Base-by-base conservation (phyloP, 306 rosid genomes). In the Fragaria ananassa region DNA sequence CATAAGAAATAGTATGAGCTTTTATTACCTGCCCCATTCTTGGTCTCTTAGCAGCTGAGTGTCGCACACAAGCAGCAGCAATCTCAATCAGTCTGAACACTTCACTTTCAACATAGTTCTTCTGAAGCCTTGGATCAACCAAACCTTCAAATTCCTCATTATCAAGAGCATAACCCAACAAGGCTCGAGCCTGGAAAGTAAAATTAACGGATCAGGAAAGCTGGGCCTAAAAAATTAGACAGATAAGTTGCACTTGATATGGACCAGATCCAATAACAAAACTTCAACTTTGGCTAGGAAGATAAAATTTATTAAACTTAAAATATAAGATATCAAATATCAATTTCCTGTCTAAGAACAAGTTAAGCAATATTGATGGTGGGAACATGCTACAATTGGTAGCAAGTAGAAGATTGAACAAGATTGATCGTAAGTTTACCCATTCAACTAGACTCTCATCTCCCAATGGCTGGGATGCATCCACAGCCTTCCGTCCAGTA, bases 371-470 rank as follows among this genome's bases (percentile, higher is more conserved):
- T 23, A 21, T 37, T 37, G 25, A 56, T 34, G 25, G 4, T 23
- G 19, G 53, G 50, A 39, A 35, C 29, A 71, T 12, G 75, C 60
- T n/a, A 21, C 14, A 19, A 7, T 15, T 5, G 10, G 37, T 72
- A n/a, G 71, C 44, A n/a, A 66, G 0, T 41, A 39, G 49, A 66
- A 66, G 17, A 11, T 66, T 18, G 31, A 68, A 11, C 4, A 45
- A 44, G 70, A 74, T 25, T 11, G 62, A 60, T 62, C 42, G 71
- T 27, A 51, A 78, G 78, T 67, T 81, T 92, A 94, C 98, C 98
- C 98, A 94, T 90, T 90, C 93, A 78, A 92, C 97, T 73, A 94
- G 85, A 86, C 92, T 89, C 84, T 92, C 96, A 67, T 94, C 95
- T 82, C 91, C 97, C 83, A 90, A 35, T 10, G 98, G 91, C 76